phyloP scores from a whole-genome alignment of 2,329 filamentous ascomycete species.

The Ophiostoma triangulosporum region DNA sequence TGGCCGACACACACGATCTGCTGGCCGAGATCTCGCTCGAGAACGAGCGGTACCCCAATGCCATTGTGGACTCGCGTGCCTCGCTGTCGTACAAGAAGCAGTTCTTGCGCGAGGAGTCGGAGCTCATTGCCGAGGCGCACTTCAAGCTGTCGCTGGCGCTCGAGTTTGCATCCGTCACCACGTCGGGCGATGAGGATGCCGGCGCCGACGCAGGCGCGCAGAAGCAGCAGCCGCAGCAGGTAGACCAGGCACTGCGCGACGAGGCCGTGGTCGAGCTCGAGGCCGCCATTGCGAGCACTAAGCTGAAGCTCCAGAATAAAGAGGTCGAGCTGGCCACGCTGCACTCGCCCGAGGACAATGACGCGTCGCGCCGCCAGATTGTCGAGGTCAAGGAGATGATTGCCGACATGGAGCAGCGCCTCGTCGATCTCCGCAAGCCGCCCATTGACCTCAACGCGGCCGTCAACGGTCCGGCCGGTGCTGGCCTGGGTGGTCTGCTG shows the following conservation, averaged over 20 bases:
- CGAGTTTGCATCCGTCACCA: conserved; percentile 77
- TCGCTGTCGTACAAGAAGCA: conserved; percentile 67
- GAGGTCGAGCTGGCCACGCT: conserved; percentile 51
- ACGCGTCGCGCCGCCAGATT: conserved; percentile 47
- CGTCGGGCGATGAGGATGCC: conserved; percentile 20
- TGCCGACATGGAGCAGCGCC: conserved; percentile 62
- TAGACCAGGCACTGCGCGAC: conserved; percentile 57
- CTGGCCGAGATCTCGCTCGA: conserved; percentile 95
- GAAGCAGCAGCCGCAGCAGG: conserved; percentile 31
- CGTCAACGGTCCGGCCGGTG: conserved; percentile 36
- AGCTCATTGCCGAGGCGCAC: conserved; percentile 84
- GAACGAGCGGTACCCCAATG: conserved; percentile 80
- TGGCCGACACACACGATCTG: conserved; percentile 87
- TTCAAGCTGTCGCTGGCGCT: conserved; percentile 92
- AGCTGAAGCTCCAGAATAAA: conserved; percentile 56
- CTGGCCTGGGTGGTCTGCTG: conserved; percentile 44
- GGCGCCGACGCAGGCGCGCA: conserved; percentile 23
- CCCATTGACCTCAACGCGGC: conserved; percentile 44
- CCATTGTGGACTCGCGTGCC: conserved; percentile 70
- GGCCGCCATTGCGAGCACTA: conserved; percentile 58
- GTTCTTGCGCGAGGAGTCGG: conserved; percentile 67
- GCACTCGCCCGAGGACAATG: conserved; percentile 53
- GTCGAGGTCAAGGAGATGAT: conserved; percentile 66
- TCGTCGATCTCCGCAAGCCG: conserved; percentile 54
- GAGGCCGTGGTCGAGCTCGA: conserved; percentile 61